Base-by-base conservation (phyloP, 192 early-diverging fungal species). In the Gamsiella multidivaricata region DNA sequence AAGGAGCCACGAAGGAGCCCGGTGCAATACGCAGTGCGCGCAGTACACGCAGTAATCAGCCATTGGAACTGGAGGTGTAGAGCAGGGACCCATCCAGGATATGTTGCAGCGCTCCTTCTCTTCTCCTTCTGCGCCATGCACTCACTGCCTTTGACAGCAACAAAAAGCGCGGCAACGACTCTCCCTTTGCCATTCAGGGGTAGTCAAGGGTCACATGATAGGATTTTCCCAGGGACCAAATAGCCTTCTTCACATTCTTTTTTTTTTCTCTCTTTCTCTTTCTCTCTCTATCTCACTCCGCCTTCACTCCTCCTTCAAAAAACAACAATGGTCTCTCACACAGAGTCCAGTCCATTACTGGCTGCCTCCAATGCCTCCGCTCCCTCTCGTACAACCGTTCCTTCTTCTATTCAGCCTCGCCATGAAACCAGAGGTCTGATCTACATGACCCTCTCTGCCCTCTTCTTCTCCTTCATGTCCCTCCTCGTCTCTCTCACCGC, bases 381-480 rank as follows among this genome's bases (percentile, higher is more conserved):
- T 36, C n/a, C 65, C 65, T 47, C 65, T 37, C 5, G n/a, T 7
- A 39, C 36, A 3, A 39, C 29, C 23, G 28, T 4, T 43, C 29
- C 25, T 33, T 0, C 41, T 3, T 36, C 61, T 10, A 28, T 36
- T 8, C 72, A 66, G 4, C 60, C 72, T 18, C 65, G 69, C n/a
- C 76, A 76, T 46, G 84, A 87, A 55, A 65, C 80, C 20, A 56
- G 41, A 0, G 86, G 86, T 1, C 54, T 87, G 29, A 47, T 81
- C 31, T 78, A 85, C 56, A 92, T 92, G 93, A 86, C 88, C 4
- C 46, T 85, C 5, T 94, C 93, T 6, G 91, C 93, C 0, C 71
- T 93, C 0, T 88, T 86, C 5, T 93, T 94, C 72, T 87, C 88
- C 0, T 69, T 84, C 55, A 93, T 92, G 88, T 91, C 92, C 3